Base-by-base conservation (phyloP, 352 stramenopile species). In the Globisporangium abappressorium region DNA sequence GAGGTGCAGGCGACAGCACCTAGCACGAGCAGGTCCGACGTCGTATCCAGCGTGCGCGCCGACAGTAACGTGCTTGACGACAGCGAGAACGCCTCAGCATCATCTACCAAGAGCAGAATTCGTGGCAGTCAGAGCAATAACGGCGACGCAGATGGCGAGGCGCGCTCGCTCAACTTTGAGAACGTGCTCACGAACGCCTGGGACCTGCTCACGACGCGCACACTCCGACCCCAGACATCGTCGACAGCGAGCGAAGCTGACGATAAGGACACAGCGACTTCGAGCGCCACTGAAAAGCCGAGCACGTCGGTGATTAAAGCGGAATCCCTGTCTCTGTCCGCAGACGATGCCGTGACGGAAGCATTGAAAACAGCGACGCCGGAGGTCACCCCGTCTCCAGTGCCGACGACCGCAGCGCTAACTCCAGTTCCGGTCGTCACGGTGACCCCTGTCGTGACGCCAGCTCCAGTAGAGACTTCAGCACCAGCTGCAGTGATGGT, bases 261-360 rank as follows among this genome's bases (percentile, higher is more conserved):
- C 30, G 24, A 28, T 4, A 22, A 38, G 11, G 18, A 11, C 59
- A 15, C 57, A 5, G 18, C 5, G 12, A 46, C 22, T 34, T 11
- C 54, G 22, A 58, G 3, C 22, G 12, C 24, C 28, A 69, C 26
- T 12, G 14, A 11, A 9, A 56, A 41, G 33, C 47, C 41, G 11
- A 55, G 47, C 47, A 22, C 33, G 11, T 30, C 47, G 49, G 24
- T 47, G 41, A 53, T 60, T 22, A 56, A 51, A 12, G 49, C 33
- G 20, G 38, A 62, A 11, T 28, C 65, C 15, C 36, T 43, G 22
- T 41, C 59, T 11, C 33, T 66, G 7, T 70, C 65, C 1, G 65
- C 65, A 5, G 65, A 70, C 65, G 65, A 70, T 36, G 65, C 65
- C 4, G 65, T 70, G 36, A 65, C 34, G 7, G 51, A 55, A 24